Evolutionary conservation across 805 yeast species (phyloP).

Genomic region (Saccharomycopsis sp.): DNA sequence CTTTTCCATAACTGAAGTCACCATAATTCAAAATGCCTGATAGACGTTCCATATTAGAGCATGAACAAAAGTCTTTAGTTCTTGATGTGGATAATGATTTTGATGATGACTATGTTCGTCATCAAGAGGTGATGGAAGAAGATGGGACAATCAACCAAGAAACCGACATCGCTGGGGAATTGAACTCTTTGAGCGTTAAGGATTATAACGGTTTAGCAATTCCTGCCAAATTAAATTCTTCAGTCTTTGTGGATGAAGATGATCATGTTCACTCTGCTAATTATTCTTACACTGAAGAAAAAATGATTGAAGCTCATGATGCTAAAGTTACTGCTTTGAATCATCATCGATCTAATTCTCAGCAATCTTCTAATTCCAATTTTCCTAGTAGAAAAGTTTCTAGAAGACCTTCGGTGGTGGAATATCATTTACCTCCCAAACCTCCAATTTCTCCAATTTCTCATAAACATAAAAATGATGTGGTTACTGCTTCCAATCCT

Average conservation of each 20-base stretch:
- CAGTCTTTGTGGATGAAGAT: conserved; percentile 9
- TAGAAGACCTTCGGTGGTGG: conserved; percentile 28
- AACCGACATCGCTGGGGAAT: background rate
- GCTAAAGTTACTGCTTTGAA: conserved; percentile 49
- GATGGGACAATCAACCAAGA: background rate
- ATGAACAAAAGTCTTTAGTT: background rate
- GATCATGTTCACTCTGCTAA: conserved; percentile 33
- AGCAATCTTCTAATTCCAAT: background rate
- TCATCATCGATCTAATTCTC: conserved; percentile 18
- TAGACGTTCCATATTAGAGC: background rate
- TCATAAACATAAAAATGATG: background rate
- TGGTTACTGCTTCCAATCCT: conserved; percentile 10
- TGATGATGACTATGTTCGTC: background rate
- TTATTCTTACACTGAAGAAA: conserved; percentile 57
- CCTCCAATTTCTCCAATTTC: conserved; percentile 24
- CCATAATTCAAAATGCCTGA: too few species aligned
- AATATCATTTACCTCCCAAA: conserved; percentile 29
- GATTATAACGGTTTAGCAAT: background rate
- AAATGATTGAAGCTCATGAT: conserved; percentile 52
- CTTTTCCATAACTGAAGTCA: too few species aligned
- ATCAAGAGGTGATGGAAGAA: background rate
- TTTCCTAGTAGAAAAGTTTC: conserved; percentile 12
- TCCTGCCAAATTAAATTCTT: background rate
- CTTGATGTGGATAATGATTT: background rate
- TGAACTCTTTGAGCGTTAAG: background rate